Evolutionary conservation across 176 grass and related monocot species (phyloP), one percentile per base, ranked within the genome.

Genomic region (Panicum miliaceum): DNA sequence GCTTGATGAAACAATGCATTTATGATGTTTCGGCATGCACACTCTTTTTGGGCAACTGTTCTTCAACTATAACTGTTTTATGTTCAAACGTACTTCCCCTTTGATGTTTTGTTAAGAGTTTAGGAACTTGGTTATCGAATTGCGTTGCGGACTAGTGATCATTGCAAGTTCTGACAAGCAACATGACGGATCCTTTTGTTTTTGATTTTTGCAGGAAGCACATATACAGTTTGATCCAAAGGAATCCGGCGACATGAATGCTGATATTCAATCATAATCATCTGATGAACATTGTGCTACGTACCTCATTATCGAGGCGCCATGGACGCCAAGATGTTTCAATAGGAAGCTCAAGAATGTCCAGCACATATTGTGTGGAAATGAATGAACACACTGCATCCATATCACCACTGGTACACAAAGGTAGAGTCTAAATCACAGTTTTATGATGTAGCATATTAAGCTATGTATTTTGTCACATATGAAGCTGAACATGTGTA

Each of bases 281-380:
- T 43, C 12, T 71, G 34, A 64, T 71, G 43, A 76, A 75, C 9
- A 15, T 2, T 57, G 43, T 71, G 26, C 52, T 47, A 48, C 18
- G 8, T 88, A 90, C 87, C 89, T 92, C 88, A 50, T 85, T 71
- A 15, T 87, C 45, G n/a, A 88, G 3, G 29, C 8, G 65, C 90
- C 93, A 95, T 73, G 93, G 90, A 70, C 48, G 88, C 90, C 93
- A 95, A 26, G 85, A 63, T 74, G n/a, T 84, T 83, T 80, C 84
- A 54, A 77, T 47, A 32, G 78, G 79, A 4, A 95, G 82, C 29
- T 60, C 80, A 72, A 92, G 88, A 68, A 84, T 79, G 27, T 82
- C 48, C 22, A 92, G 61, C 25, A 77, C 85, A n/a, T 88, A 82
- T 40, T 90, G 86, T 43, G 87, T 95, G 38, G 93, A 88, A 35